phyloP scores from a whole-genome alignment of 805 yeast species.

The Lipomyces japonicus region DNA sequence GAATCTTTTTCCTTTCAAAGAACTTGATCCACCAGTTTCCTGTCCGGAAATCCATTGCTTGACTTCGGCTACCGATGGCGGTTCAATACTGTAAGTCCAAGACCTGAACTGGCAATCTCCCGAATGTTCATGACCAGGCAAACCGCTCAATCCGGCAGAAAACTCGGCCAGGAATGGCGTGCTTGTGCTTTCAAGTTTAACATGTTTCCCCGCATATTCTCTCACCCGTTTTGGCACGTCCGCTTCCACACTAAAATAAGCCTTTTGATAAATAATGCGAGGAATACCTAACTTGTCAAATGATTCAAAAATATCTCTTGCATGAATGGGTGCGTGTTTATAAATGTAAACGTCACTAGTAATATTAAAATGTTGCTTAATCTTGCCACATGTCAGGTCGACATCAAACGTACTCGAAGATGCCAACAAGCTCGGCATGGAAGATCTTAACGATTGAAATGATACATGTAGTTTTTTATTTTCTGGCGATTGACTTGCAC shows the following conservation, averaged over 20 bases:
- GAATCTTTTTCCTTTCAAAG: not conserved
- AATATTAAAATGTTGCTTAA: not conserved
- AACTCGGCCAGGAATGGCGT: constrained; percentile 35
- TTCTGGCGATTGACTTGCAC: not conserved
- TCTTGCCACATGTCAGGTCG: no score
- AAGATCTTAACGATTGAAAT: not conserved
- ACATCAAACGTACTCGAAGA: not conserved
- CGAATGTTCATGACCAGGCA: not conserved
- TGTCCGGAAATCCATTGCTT: constrained; percentile 35
- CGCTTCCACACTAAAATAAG: constrained; percentile 52
- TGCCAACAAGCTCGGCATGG: not conserved
- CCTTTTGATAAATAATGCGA: constrained; percentile 55
- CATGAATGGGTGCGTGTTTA: not conserved
- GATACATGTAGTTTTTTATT: not conserved
- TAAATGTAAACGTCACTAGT: not conserved
- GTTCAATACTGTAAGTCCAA: constrained; percentile 41
- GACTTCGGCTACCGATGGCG: constrained; percentile 50
- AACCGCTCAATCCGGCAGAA: constrained; percentile 13
- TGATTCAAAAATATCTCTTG: constrained; percentile 43
- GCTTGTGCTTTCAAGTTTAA: constrained; percentile 46
- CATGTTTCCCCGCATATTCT: constrained; percentile 63
- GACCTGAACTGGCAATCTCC: constrained; percentile 5
- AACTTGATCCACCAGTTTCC: not conserved
- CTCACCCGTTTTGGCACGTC: constrained; percentile 57
- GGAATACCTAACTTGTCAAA: constrained; percentile 50